Conservation (phyloP, 306 rosid species). For the Dalbergia cochinchinensis region DNA sequence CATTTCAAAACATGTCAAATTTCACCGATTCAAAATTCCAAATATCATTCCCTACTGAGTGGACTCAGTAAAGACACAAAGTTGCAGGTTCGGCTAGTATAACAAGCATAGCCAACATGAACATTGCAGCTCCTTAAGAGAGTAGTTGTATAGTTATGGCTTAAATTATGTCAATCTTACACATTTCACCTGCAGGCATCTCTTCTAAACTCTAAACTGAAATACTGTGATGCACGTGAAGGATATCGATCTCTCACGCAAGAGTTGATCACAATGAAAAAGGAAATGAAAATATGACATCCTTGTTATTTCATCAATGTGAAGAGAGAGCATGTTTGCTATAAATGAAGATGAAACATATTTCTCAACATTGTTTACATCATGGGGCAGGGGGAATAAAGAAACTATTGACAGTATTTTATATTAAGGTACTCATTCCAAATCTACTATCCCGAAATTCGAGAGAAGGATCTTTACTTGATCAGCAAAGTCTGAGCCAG, state of each 20-base stretch:
- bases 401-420: constrained; percentile 41
- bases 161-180: neutral
- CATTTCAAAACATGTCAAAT: neutral
- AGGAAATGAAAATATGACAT: constrained; percentile 17
- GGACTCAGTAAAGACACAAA: neutral
- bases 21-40: neutral
- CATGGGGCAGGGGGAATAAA: neutral
- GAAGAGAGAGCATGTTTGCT: constrained; percentile 48
- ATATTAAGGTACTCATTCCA: constrained; percentile 64
- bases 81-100: neutral
- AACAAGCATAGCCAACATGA: neutral
- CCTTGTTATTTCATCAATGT: constrained; percentile 15
- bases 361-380: constrained; percentile 54
- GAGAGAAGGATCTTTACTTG: constrained; percentile 97
- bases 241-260: neutral
- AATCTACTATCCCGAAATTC: constrained; percentile 85
- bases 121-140: neutral
- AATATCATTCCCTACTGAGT: neutral
- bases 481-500: constrained; percentile 88
- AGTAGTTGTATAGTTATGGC: neutral
- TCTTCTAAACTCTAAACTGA: neutral
- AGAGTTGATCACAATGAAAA: neutral
- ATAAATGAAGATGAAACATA: constrained; percentile 49
- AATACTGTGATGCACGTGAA: neutral
- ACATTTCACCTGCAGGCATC: neutral